phyloP scores from a whole-genome alignment of 768 basidiomycete genomes.

The Tylopilus balloui region DNA sequence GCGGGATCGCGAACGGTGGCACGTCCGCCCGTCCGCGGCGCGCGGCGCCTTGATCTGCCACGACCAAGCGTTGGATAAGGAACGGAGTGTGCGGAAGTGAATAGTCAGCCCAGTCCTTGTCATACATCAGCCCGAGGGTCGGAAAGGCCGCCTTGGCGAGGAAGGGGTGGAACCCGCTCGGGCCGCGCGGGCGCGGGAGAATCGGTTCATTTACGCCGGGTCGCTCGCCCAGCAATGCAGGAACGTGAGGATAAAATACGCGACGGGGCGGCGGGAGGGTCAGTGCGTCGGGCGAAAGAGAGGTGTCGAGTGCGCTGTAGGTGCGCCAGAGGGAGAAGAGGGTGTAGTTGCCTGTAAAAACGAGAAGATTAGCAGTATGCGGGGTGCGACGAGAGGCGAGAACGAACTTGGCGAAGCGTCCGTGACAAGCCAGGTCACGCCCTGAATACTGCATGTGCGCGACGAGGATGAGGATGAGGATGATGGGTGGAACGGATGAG shows the following conservation, averaged over 20 bases:
- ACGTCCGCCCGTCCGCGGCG: slow-evolving; percentile 27
- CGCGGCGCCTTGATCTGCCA: slow-evolving; percentile 74
- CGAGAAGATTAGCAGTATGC: slow-evolving; percentile 2
- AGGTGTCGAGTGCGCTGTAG: slow-evolving; percentile 57
- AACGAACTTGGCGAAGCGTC: slow-evolving; percentile 49
- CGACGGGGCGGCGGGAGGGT: slow-evolving; percentile 65
- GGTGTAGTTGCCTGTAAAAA: slow-evolving; percentile 53
- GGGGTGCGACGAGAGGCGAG: neutral
- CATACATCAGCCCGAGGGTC: slow-evolving; percentile 58
- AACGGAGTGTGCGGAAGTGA: slow-evolving; percentile 63
- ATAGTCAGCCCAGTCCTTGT: slow-evolving; percentile 77
- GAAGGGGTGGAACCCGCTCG: slow-evolving; percentile 68
- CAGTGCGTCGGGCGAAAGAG: slow-evolving; percentile 44
- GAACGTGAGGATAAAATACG: slow-evolving; percentile 67
- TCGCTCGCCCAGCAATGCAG: slow-evolving; percentile 46
- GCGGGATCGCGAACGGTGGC: slow-evolving; percentile 36
- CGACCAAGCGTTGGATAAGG: slow-evolving; percentile 67
- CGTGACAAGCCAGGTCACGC: slow-evolving; percentile 63
- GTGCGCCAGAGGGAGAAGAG: slow-evolving; percentile 75
- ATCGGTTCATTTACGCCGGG: slow-evolving; percentile 32
- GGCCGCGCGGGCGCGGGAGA: slow-evolving; percentile 40
- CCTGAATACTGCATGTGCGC: slow-evolving; percentile 48
- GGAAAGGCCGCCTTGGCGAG: slow-evolving; percentile 75
- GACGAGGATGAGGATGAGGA: neutral
- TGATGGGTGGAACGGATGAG: neutral